Percentiles rank a stretch among this genome's conserved stretches.
phyloP scores from a whole-genome alignment of 768 basidiomycete species.

The Cubamyces lactineus region DNA sequence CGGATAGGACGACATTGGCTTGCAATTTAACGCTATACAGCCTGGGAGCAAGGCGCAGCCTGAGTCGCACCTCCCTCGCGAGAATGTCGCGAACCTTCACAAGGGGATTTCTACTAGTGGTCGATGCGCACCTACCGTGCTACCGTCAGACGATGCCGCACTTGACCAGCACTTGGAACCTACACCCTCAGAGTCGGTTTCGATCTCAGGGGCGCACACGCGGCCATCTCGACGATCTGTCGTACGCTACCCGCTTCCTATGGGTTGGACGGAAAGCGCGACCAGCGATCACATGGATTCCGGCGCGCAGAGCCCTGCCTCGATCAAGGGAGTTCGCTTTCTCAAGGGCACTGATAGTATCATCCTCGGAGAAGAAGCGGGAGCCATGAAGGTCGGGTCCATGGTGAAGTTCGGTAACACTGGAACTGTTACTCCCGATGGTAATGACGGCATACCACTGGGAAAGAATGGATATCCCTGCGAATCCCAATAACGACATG shows the following conservation, averaged over 20 bases:
- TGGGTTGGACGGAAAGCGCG: neutral
- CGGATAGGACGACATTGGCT: constrained; percentile 5
- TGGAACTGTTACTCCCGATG: neutral
- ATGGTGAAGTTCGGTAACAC: neutral
- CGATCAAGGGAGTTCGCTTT: constrained; percentile 13
- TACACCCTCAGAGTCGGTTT: too few species aligned
- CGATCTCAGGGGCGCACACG: neutral
- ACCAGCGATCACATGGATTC: neutral
- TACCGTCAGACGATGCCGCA: constrained; percentile 1
- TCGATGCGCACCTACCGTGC: neutral
- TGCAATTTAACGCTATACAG: constrained; percentile 2
- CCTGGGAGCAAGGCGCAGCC: neutral
- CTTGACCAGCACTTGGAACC: neutral
- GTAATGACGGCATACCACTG: constrained; percentile 1
- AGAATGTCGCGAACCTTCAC: too few species aligned
- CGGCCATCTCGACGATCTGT: neutral
- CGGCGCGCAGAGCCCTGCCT: constrained; percentile 1
- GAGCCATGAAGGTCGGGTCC: neutral
- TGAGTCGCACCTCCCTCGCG: neutral
- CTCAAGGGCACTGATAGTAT: neutral
- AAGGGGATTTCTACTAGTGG: too few species aligned
- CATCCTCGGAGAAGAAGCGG: neutral
- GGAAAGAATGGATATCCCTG: constrained; percentile 40
- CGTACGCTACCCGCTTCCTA: constrained; percentile 2
- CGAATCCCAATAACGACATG: constrained; percentile 37